Conservation (phyloP, 1,139 yeast genomes). For the Hemisphaericaspora xylofermentans region DNA sequence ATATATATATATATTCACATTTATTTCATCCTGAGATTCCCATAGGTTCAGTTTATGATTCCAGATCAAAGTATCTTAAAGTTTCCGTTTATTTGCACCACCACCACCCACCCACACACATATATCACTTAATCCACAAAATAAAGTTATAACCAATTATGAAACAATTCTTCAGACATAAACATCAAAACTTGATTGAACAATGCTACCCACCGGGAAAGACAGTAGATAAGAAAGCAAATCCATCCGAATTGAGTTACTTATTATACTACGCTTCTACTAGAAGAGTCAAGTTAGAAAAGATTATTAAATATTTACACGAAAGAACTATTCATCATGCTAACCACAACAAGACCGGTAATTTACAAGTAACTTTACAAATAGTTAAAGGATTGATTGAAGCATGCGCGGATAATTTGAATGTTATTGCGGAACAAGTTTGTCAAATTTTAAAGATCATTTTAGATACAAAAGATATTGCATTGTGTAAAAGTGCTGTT, state of each 20-base stretch:
- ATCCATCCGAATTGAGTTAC: slow-evolving; percentile 86
- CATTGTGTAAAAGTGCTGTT: slow-evolving; percentile 52
- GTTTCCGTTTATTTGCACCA: too few species aligned
- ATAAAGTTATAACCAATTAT: slow-evolving; percentile 6
- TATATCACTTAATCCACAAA: not conserved
- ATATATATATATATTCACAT: too few species aligned
- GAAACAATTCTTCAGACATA: slow-evolving; percentile 53
- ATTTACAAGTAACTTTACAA: slow-evolving; percentile 76
- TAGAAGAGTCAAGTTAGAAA: slow-evolving; percentile 81
- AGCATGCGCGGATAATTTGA: slow-evolving; percentile 79
- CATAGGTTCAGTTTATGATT: too few species aligned
- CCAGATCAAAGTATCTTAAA: too few species aligned
- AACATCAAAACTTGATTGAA: slow-evolving; percentile 84
- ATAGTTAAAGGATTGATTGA: slow-evolving; percentile 69
- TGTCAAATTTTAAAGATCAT: slow-evolving; percentile 49
- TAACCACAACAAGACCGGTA: slow-evolving; percentile 65
- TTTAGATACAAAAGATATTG: slow-evolving; percentile 51
- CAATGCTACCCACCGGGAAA: slow-evolving; percentile 94
- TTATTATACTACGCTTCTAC: slow-evolving; percentile 90
- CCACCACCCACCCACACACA: not conserved
- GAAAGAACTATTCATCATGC: slow-evolving; percentile 66
- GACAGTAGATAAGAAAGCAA: slow-evolving; percentile 82
- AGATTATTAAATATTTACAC: slow-evolving; percentile 71
- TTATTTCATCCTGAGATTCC: too few species aligned
- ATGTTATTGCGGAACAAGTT: slow-evolving; percentile 70